Percentiles rank a stretch among this genome's conserved stretches.
These are phyloP conservation scores for Nothophoma quercina DNA, from an alignment of 2,329 filamentous ascomycete species.

Conservation along the genomic window DNA sequence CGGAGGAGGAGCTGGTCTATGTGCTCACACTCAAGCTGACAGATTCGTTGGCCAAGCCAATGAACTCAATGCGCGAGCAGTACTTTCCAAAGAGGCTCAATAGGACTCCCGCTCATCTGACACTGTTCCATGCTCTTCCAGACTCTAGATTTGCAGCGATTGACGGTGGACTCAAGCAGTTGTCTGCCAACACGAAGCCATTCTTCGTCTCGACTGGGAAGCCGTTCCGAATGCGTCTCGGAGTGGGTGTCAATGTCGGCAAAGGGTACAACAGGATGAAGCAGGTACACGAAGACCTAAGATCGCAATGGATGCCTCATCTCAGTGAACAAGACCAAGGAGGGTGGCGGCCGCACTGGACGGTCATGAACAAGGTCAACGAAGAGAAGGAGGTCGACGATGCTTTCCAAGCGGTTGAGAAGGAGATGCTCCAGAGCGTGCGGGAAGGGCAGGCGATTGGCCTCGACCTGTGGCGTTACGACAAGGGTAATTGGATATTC, in stretches of 20 bases:
- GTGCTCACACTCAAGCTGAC: constrained; percentile 54
- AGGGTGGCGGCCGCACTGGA: constrained; percentile 53
- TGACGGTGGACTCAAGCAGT: constrained; percentile 40
- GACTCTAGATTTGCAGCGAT: constrained; percentile 49
- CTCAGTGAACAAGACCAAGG: constrained; percentile 55
- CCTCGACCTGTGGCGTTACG: constrained; percentile 53
- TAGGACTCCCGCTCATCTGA: constrained; percentile 54
- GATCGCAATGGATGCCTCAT: constrained; percentile 47
- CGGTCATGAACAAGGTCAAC: constrained; percentile 57
- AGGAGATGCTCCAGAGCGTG: constrained; percentile 39
- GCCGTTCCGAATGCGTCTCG: constrained; percentile 53
- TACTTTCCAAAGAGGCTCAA: constrained; percentile 56
- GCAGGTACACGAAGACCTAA: constrained; percentile 47
- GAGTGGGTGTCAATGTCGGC: constrained; percentile 50
- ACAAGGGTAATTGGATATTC: constrained; percentile 52
- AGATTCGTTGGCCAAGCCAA: constrained; percentile 46
- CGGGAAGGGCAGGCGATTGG: constrained; percentile 49
- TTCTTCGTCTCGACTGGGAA: constrained; percentile 50
- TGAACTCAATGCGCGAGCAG: constrained; percentile 49
- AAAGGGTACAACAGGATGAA: constrained; percentile 44
- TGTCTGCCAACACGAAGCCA: constrained; percentile 38
- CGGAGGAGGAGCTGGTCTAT: constrained; percentile 49
- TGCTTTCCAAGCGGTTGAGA: constrained; percentile 47
- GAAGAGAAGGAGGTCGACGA: constrained; percentile 48
- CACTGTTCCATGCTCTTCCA: constrained; percentile 56